Conservation (phyloP, 331 rosid species). For the Rosa hybrid region DNA sequence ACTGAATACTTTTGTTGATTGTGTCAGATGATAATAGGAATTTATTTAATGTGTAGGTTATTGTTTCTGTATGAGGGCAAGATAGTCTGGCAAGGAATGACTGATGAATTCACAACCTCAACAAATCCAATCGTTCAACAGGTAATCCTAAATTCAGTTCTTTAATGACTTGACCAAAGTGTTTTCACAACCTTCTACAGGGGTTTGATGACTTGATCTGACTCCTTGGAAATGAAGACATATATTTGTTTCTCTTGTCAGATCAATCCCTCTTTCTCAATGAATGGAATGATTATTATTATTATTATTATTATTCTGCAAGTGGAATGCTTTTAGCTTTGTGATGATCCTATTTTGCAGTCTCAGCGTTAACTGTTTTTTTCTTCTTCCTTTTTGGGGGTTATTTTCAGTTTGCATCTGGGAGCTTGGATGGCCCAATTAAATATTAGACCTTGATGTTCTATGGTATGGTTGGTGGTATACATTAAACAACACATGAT, state of each 20-base stretch:
- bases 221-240: not conserved
- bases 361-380: not conserved
- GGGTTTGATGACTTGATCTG: not conserved
- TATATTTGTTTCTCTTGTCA: not conserved
- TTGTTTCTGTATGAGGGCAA: constrained; percentile 88
- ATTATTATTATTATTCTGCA: not conserved
- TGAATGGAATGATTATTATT: not conserved
- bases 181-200: not conserved
- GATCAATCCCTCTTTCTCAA: not conserved
- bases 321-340: not conserved
- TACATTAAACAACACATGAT: constrained; percentile 3
- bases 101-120: constrained; percentile 79
- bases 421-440: constrained; percentile 94
- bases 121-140: constrained; percentile 88
- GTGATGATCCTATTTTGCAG: constrained; percentile 2
- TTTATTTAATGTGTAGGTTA: constrained; percentile 52
- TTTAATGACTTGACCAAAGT: not conserved
- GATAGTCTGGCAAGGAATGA: constrained; percentile 99
- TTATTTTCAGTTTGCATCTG: constrained; percentile 89
- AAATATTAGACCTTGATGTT: constrained; percentile 52
- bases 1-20: not conserved
- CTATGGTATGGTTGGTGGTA: not conserved
- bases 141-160: constrained; percentile 37
- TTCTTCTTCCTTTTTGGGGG: not conserved
- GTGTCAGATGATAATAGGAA: constrained; percentile 10